phyloP scores from a whole-genome alignment of 1,284 basidiomycete genomes.

The Ganoderma sinense region DNA sequence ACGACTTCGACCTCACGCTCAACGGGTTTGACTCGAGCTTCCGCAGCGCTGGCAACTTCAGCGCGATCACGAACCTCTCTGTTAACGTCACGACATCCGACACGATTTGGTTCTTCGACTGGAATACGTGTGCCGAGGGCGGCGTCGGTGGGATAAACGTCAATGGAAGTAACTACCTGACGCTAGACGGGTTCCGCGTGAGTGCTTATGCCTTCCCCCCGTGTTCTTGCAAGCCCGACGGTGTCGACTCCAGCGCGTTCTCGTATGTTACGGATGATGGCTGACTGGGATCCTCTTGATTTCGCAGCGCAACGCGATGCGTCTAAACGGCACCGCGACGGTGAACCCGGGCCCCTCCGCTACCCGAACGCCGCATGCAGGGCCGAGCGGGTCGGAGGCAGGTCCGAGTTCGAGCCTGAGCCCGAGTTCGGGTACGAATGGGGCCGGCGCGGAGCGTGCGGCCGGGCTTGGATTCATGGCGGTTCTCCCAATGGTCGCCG shows the following conservation, averaged over 20 bases:
- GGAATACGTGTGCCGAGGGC: conserved; percentile 58
- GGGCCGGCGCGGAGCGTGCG: conserved; percentile 26
- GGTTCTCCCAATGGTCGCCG: conserved; percentile 28
- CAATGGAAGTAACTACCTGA: conserved; percentile 56
- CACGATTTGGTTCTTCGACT: conserved; percentile 70
- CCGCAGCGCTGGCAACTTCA: conserved; percentile 56
- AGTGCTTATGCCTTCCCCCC: conserved; percentile 23
- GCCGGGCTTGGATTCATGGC: conserved; percentile 22
- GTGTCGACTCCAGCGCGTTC: not conserved
- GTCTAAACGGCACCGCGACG: conserved; percentile 55
- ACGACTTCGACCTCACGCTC: conserved; percentile 52
- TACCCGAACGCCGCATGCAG: conserved; percentile 11
- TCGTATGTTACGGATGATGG: not conserved
- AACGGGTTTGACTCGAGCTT: conserved; percentile 67
- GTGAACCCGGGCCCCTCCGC: conserved; percentile 30
- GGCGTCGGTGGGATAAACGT: conserved; percentile 69
- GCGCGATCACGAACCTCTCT: conserved; percentile 50
- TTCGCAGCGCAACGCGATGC: conserved; percentile 56
- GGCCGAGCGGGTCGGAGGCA: not conserved
- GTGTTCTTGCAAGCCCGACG: not conserved
- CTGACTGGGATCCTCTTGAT: not conserved
- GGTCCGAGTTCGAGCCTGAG: conserved; percentile 33
- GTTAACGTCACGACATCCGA: conserved; percentile 53
- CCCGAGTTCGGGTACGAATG: conserved; percentile 6
- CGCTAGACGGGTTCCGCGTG: conserved; percentile 60